These are phyloP conservation scores for Kwoniella bestiolae DNA, from an alignment of 768 basidiomycete species.

Conservation along the genomic window DNA sequence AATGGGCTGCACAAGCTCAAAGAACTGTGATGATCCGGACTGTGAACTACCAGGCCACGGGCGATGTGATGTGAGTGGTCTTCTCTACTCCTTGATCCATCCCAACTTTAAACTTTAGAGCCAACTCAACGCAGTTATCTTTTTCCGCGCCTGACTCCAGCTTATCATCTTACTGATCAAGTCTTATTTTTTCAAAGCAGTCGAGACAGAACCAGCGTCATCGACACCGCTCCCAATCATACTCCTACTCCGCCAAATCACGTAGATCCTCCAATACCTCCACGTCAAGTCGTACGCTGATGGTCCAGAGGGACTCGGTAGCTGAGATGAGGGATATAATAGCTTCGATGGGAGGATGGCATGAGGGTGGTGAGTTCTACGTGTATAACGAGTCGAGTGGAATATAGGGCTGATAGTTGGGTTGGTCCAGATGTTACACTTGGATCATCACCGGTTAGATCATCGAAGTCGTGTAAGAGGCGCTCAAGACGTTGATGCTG, in stretches of 20 bases:
- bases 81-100: no score
- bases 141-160: no score
- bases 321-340: constrained; percentile 25
- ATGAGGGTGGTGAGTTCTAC: constrained; percentile 28
- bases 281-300: constrained; percentile 2
- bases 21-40: constrained; percentile 6
- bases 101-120: no score
- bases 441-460: neutral
- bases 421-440: neutral
- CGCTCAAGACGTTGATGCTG: no score
- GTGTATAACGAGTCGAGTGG: neutral
- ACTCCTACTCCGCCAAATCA: neutral
- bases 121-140: no score
- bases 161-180: no score
- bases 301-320: constrained; percentile 23
- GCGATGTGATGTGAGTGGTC: constrained; percentile 1
- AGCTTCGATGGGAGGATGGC: constrained; percentile 32
- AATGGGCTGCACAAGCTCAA: constrained; percentile 11
- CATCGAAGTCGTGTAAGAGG: no score
- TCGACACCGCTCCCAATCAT: neutral
- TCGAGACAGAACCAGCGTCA: no score
- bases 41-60: constrained; percentile 9
- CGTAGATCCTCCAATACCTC: neutral
- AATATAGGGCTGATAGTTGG: neutral
- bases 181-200: no score